A percentile compares a stretch with the other conserved stretches of the same genome.
Evolutionary conservation across 805 yeast genomes (phyloP).

Genomic region (Pichia ethanolica): DNA sequence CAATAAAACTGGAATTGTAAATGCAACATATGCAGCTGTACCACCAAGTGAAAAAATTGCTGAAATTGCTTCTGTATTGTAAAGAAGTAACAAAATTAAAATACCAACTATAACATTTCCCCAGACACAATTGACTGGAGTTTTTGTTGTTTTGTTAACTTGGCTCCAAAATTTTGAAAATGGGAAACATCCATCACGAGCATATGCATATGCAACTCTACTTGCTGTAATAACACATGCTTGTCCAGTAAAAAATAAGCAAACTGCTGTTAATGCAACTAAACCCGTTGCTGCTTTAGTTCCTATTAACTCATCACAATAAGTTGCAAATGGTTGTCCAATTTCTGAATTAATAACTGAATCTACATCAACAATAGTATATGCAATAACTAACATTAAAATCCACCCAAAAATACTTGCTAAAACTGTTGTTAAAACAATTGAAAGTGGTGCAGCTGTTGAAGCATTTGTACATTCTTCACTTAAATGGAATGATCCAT

Average conservation of each 20-base stretch:
- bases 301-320: slow-evolving; percentile 40
- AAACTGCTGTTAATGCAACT: slow-evolving; percentile 35
- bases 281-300: slow-evolving; percentile 36
- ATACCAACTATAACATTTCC: slow-evolving; percentile 37
- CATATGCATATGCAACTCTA: slow-evolving; percentile 55
- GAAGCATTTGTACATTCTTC: slow-evolving; percentile 63
- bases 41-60: slow-evolving; percentile 47
- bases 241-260: slow-evolving; percentile 42
- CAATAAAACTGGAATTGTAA: slow-evolving; percentile 38
- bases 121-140: slow-evolving; percentile 40
- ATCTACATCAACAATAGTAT: slow-evolving; percentile 45
- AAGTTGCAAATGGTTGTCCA: slow-evolving; percentile 55
- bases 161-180: slow-evolving; percentile 34
- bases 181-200: slow-evolving; percentile 48
- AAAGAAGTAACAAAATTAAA: slow-evolving; percentile 33
- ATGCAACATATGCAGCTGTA: slow-evolving; percentile 40
- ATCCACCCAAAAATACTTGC: slow-evolving; percentile 52
- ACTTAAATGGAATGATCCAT: slow-evolving; percentile 62
- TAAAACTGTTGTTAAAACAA: slow-evolving; percentile 44
- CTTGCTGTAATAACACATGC: slow-evolving; percentile 56
- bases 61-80: slow-evolving; percentile 38
- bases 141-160: slow-evolving; percentile 31
- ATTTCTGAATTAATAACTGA: slow-evolving; percentile 39
- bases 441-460: slow-evolving; percentile 60
- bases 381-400: slow-evolving; percentile 50